Evolutionary conservation across 1,284 basidiomycete genomes (phyloP), one percentile per base, ranked within the genome.

Genomic region (Cutaneotrichosporon sp.): DNA sequence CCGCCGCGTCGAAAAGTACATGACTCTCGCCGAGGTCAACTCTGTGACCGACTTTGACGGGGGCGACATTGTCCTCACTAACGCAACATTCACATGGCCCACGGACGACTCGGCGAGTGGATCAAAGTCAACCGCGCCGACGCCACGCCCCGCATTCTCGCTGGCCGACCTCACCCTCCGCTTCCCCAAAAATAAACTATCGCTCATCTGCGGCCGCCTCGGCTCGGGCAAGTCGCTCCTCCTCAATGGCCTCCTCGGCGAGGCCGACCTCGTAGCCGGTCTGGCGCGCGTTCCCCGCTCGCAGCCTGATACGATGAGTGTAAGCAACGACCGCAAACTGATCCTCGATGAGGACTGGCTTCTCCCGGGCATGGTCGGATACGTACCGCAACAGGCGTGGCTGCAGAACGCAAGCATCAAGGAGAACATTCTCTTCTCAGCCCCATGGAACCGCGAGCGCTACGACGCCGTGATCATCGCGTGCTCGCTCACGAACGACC

Each of bases 401-500:
- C 84, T 97, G 40, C 88, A 92, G 63, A 97, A 97, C 75, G 93
- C 92, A 0, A 91, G 90, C 5, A 93, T 98, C 78, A 89, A 89
- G 84, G 91, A 96, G 57, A 98, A 97, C 71, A 96, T 97, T 68
- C 80, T 97, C 26, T 98, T 98, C 80, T 90, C 88, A 64, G 82
- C 92, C 30, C 91, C 91, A 0, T 92, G 85, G 70, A 85, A 92
- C 66, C 86, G 89, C 71, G 85, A 87, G 59, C 85, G 93, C 4
- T 96, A 96, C 73, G 82, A 86, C 59, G 85, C 85, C 65, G 91
- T 91, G 1, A 80, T 97, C 10, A 88, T 90, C 73, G 84, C 83
- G 0, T 95, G 91, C 73, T 89, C 90, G 0, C 80, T 96, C 53
- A 82, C 89, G 34, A 85, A 85, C 47, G 96, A 99, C 76, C 84